These are phyloP conservation scores for Beauveria brongniartii DNA, from an alignment of 2,329 filamentous ascomycete genomes.

Conservation along the genomic window DNA sequence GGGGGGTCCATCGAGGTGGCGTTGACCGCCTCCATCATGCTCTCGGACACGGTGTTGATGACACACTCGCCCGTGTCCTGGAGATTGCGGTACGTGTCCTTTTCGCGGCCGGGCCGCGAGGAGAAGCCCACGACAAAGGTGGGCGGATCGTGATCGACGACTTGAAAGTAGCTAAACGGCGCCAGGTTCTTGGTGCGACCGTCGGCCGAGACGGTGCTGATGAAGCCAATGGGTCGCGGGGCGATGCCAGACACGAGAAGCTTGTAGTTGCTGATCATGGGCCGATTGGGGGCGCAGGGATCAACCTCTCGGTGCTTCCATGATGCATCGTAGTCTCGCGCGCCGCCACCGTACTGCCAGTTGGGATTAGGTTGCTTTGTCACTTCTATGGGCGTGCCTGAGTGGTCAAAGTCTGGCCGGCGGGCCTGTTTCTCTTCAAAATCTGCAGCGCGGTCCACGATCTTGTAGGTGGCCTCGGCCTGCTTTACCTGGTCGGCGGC, in stretches of 20 bases:
- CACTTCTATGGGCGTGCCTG: constrained; percentile 15
- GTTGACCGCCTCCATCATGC: constrained; percentile 76
- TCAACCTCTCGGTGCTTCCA: constrained; percentile 64
- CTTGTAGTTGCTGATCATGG: constrained; percentile 71
- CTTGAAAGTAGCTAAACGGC: constrained; percentile 72
- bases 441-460: constrained; percentile 18
- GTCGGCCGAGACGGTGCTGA: constrained; percentile 47
- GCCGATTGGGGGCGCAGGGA: constrained; percentile 63
- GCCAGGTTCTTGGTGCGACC: constrained; percentile 61
- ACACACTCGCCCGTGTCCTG: constrained; percentile 61
- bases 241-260: constrained; percentile 72
- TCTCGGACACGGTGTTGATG: constrained; percentile 75
- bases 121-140: constrained; percentile 56
- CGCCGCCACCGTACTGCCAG: constrained; percentile 39
- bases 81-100: constrained; percentile 71
- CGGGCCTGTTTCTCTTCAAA: constrained; percentile 18
- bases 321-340: constrained; percentile 17
- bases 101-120: constrained; percentile 42
- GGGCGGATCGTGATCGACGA: constrained; percentile 75
- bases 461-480: constrained; percentile 14
- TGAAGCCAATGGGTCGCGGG: constrained; percentile 64
- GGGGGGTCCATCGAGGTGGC: constrained; percentile 66
- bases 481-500: constrained; percentile 5
- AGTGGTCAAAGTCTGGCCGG: constrained; percentile 20
- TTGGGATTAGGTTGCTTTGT: constrained; percentile 31